These are phyloP conservation scores for Handroanthus guayacan DNA, from an alignment of 257 asterid genomes.

Conservation along the genomic window DNA sequence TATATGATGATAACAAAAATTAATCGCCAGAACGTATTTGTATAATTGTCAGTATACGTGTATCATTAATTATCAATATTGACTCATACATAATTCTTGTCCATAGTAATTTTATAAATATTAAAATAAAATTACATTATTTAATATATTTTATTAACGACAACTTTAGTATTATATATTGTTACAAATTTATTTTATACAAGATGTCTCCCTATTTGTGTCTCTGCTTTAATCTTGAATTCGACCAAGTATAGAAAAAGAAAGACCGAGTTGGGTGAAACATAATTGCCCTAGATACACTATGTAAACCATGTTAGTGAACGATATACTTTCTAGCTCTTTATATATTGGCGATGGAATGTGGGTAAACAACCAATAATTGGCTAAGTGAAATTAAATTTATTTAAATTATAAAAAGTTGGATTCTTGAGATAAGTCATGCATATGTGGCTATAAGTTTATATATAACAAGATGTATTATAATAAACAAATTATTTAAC, in stretches of 20 bases:
- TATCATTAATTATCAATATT: too few species aligned
- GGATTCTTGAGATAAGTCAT: constrained; percentile 12
- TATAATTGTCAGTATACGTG: too few species aligned
- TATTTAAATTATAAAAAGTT: neutral
- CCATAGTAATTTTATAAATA: too few species aligned
- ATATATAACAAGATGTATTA: neutral
- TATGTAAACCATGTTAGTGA: neutral
- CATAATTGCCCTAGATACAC: constrained; percentile 26
- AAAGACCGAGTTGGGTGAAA: neutral
- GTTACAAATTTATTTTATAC: too few species aligned
- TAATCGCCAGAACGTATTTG: too few species aligned
- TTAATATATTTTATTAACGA: neutral
- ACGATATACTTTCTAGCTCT: constrained; percentile 1
- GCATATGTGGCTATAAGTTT: neutral
- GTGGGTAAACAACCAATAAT: constrained; percentile 18
- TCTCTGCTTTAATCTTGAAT: neutral
- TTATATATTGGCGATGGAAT: constrained; percentile 30
- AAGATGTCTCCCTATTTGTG: neutral
- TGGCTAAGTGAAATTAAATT: neutral
- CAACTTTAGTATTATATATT: too few species aligned
- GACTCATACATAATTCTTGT: too few species aligned
- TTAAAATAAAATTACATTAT: too few species aligned
- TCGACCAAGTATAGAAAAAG: constrained; percentile 1
- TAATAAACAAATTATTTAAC: neutral
- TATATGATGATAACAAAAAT: too few species aligned